Conservation (phyloP, 2,329 filamentous ascomycete species). For the Phialocephala subalpina region DNA sequence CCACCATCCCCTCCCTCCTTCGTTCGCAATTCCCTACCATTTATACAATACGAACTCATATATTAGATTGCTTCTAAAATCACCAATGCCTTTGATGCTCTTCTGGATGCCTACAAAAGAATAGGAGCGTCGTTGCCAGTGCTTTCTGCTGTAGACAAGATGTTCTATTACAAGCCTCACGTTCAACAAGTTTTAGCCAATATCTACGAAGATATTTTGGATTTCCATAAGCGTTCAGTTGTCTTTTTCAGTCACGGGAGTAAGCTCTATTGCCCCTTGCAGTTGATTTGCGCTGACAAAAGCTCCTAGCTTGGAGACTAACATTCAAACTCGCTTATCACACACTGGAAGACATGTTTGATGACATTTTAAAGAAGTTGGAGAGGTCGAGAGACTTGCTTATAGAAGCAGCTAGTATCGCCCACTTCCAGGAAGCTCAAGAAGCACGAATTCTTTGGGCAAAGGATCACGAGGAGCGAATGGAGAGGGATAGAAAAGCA, state of each 20-base stretch:
- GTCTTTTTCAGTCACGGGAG: constrained; percentile 32
- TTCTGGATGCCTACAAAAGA: constrained; percentile 44
- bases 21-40: no score
- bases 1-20: no score
- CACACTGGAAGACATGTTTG: constrained; percentile 42
- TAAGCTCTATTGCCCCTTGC: constrained; percentile 4
- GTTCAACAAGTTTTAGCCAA: constrained; percentile 41
- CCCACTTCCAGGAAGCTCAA: constrained; percentile 20
- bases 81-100: constrained; percentile 42
- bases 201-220: constrained; percentile 45
- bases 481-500: background rate
- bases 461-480: background rate
- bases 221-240: constrained; percentile 43
- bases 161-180: constrained; percentile 38
- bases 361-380: constrained; percentile 41
- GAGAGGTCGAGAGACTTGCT: constrained; percentile 38
- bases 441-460: constrained; percentile 10
- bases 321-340: constrained; percentile 39
- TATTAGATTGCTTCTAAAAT: constrained; percentile 38
- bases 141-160: constrained; percentile 37
- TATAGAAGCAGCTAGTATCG: constrained; percentile 15
- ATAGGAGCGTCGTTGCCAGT: constrained; percentile 46
- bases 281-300: background rate
- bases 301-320: constrained; percentile 19
- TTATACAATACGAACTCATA: background rate